Percentiles rank a stretch among this genome's conserved stretches.
phyloP scores from a whole-genome alignment of 1,284 basidiomycete genomes.

The Tilletia horrida region DNA sequence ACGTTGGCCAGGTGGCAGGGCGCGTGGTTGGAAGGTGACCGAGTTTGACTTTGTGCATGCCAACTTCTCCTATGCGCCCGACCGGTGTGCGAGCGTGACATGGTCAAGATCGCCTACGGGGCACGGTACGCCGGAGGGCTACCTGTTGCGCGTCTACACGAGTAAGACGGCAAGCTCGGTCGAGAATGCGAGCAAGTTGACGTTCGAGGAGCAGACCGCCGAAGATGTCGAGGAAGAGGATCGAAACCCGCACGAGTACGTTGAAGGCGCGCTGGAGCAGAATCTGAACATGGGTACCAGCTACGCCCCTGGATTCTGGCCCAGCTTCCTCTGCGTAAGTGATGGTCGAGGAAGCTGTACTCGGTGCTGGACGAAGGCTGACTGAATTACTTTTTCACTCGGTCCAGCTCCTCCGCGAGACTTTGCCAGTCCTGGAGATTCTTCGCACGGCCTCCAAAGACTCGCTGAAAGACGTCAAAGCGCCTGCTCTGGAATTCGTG shows the following conservation, averaged over 20 bases:
- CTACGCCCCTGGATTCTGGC: constrained; percentile 70
- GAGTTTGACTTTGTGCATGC: constrained; percentile 19
- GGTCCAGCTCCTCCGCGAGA: constrained; percentile 68
- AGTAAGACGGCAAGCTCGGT: too few relatives aligned
- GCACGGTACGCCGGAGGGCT: constrained; percentile 20
- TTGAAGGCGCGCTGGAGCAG: constrained; percentile 19
- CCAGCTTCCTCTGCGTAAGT: constrained; percentile 64
- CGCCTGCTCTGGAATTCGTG: constrained; percentile 66
- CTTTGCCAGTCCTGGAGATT: constrained; percentile 69
- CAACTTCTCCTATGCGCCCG: constrained; percentile 61
- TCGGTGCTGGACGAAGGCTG: background rate
- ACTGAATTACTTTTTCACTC: constrained; percentile 58
- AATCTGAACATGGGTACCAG: constrained; percentile 65
- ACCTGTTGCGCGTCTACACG: constrained; percentile 22
- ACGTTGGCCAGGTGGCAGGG: background rate
- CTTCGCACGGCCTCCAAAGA: constrained; percentile 64
- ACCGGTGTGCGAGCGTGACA: constrained; percentile 80
- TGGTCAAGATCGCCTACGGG: constrained; percentile 76
- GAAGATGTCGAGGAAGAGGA: constrained; percentile 15
- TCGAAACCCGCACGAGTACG: constrained; percentile 17
- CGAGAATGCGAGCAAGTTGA: background rate
- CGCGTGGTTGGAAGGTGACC: background rate
- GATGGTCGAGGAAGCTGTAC: constrained; percentile 58
- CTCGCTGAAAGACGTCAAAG: constrained; percentile 53
- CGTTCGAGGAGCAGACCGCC: background rate